phyloP scores from a whole-genome alignment of 306 rosid genomes.

The Acacia confusa region DNA sequence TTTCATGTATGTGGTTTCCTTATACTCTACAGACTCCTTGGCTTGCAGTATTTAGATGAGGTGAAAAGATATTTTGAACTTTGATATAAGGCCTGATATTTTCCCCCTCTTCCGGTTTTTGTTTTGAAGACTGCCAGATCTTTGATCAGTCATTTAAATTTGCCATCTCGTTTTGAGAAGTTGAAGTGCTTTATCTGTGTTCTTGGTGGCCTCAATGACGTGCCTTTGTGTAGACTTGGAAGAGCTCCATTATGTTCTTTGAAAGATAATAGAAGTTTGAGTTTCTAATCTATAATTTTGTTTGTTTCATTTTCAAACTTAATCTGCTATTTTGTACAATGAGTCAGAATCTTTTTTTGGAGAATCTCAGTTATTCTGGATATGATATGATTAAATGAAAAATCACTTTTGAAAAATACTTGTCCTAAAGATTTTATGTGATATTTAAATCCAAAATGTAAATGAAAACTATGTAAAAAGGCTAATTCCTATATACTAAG shows the following conservation, averaged over 20 bases:
- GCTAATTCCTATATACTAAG: not conserved
- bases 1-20: not conserved
- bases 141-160: not conserved
- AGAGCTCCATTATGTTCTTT: not conserved
- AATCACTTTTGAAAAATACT: not conserved
- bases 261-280: not conserved
- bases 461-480: not conserved
- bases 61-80: not conserved
- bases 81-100: not conserved
- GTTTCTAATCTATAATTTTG: not conserved
- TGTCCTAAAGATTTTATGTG: not conserved
- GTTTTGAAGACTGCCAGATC: not conserved
- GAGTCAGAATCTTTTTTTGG: not conserved
- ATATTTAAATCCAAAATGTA: not conserved
- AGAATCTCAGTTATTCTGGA: not conserved
- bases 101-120: not conserved
- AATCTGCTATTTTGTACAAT: not conserved
- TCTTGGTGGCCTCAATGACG: not conserved
- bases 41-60: not conserved
- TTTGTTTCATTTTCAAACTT: not conserved
- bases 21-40: not conserved
- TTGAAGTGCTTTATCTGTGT: not conserved
- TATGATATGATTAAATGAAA: not conserved
- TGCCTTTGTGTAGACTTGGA: not conserved
- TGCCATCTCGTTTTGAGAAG: not conserved